These are phyloP conservation scores for Globisporangium middletonii DNA, from an alignment of 352 stramenopile genomes.

Conservation along the genomic window DNA sequence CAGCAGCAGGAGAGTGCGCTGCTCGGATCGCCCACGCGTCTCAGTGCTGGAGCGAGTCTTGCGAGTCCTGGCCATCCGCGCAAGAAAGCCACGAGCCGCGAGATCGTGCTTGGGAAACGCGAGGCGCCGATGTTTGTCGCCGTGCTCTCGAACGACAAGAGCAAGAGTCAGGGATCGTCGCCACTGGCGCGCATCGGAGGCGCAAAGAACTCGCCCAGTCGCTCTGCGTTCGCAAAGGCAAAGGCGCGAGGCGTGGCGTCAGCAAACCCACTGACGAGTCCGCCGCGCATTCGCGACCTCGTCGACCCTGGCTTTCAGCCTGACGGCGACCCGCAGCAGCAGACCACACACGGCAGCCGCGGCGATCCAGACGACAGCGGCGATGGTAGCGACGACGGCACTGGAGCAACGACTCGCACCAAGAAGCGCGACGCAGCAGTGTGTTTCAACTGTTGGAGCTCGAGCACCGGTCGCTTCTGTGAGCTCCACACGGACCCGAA, in stretches of 20 bases:
- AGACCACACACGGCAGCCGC: neutral
- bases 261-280: slow-evolving; percentile 16
- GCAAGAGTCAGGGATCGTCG: neutral
- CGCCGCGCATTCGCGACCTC: slow-evolving; percentile 69
- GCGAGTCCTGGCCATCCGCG: neutral
- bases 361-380: too few relatives aligned
- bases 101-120: slow-evolving; percentile 61
- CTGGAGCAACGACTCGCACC: neutral
- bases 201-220: neutral
- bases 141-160: slow-evolving; percentile 30
- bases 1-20: neutral
- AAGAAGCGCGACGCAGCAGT: slow-evolving; percentile 9
- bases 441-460: slow-evolving; percentile 94
- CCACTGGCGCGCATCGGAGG: neutral
- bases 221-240: slow-evolving; percentile 13
- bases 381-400: neutral
- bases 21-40: neutral
- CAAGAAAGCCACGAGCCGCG: slow-evolving; percentile 18
- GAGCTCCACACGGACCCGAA: slow-evolving; percentile 51
- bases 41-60: too few relatives aligned
- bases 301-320: slow-evolving; percentile 59
- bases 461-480: slow-evolving; percentile 78
- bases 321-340: slow-evolving; percentile 16
- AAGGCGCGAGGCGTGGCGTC: slow-evolving; percentile 11
- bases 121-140: slow-evolving; percentile 59